Evolutionary conservation across 2,329 filamentous ascomycete genomes (phyloP).

Genomic region (Fusarium fujikuroi): DNA sequence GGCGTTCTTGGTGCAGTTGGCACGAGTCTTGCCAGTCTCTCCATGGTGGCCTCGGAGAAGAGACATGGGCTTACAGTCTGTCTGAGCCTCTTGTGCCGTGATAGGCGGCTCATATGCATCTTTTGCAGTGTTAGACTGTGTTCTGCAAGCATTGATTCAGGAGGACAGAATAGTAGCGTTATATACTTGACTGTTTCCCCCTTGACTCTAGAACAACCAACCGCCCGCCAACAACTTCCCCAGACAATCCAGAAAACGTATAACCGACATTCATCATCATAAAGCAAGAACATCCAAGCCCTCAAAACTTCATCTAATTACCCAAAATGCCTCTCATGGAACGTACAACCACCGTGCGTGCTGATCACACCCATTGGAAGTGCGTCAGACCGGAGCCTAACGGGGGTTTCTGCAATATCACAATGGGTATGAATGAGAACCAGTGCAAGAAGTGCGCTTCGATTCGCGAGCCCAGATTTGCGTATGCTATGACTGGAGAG

Average conservation of each 20-base stretch:
- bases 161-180: rapidly evolving
- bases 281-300: too few species aligned
- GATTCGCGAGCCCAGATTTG: not conserved
- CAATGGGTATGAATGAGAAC: not conserved
- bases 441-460: not conserved
- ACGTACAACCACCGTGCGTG: not conserved
- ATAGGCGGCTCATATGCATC: rapidly evolving
- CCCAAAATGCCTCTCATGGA: not conserved
- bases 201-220: too few species aligned
- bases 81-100: rapidly evolving
- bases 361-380: not conserved
- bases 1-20: rapidly evolving
- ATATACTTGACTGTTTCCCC: too few species aligned
- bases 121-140: rapidly evolving
- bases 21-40: rapidly evolving
- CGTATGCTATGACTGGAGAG: not conserved
- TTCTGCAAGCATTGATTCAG: rapidly evolving
- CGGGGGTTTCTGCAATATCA: rapidly evolving
- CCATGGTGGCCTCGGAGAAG: rapidly evolving
- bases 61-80: rapidly evolving
- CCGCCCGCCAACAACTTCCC: too few species aligned
- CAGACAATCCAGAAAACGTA: rapidly evolving
- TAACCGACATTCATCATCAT: rapidly evolving
- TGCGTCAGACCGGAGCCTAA: not conserved
- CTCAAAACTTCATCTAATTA: rapidly evolving